Conservation (phyloP, 768 basidiomycete genomes). For the Lactarius trivialis region DNA sequence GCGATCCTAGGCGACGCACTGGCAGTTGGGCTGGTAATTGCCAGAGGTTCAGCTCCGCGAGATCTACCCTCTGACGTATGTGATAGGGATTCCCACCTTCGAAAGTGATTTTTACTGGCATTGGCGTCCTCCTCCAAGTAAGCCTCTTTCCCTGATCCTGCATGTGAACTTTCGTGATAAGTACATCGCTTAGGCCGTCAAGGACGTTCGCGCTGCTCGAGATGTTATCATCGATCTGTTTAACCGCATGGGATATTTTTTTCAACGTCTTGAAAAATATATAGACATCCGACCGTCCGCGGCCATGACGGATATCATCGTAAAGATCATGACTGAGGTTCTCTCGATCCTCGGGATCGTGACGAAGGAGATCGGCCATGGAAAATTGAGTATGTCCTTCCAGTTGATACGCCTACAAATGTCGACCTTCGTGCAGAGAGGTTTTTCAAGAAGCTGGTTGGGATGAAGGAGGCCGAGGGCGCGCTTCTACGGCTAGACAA, state of each 20-base stretch:
- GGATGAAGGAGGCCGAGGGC: too few species aligned
- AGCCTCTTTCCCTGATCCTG: too few species aligned
- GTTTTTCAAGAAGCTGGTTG: background rate
- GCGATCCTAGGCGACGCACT: background rate
- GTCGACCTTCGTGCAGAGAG: background rate
- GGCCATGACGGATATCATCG: background rate
- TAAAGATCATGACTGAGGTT: background rate
- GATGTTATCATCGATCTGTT: background rate
- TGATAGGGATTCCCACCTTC: background rate
- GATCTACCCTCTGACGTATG: background rate
- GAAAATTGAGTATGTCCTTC: background rate
- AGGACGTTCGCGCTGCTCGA: background rate
- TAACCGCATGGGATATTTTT: background rate
- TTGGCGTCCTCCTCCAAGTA: background rate
- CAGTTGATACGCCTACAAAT: background rate
- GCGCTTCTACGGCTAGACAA: too few species aligned
- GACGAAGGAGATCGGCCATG: background rate
- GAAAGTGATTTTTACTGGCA: background rate
- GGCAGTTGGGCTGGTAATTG: background rate
- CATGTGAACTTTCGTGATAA: background rate
- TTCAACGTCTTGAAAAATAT: background rate
- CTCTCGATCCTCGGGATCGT: background rate
- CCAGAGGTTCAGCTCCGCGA: background rate
- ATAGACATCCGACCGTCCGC: background rate
- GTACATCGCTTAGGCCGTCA: background rate